phyloP scores from a whole-genome alignment of 2,329 filamentous ascomycete genomes.

The Alternaria conjuncta region DNA sequence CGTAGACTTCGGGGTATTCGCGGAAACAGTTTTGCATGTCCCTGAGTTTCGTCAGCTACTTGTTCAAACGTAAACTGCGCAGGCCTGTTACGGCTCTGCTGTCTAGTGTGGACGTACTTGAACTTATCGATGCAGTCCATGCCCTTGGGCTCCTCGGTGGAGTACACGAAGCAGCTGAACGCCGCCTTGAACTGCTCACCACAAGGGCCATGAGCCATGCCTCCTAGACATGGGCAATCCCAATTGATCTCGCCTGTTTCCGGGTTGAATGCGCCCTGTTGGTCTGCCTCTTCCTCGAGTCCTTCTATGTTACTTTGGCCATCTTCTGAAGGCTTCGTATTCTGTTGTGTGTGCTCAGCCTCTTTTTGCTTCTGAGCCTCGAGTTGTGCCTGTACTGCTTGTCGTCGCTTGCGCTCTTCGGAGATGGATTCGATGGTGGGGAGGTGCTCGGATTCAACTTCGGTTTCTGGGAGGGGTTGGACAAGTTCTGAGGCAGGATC shows the following conservation, averaged over 20 bases:
- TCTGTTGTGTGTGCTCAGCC: conserved; percentile 19
- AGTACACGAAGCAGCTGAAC: conserved; percentile 99
- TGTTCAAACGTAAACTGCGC: not conserved
- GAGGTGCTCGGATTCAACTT: conserved; percentile 50
- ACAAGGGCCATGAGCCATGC: conserved; percentile 96
- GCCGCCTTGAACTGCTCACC: conserved; percentile 94
- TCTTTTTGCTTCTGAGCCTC: conserved; percentile 35
- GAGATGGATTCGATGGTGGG: conserved; percentile 55
- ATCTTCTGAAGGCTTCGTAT: conserved; percentile 12
- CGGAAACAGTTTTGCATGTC: conserved; percentile 98
- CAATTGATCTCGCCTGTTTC: conserved; percentile 99
- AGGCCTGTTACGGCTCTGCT: not conserved
- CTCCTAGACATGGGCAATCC: conserved; percentile 96
- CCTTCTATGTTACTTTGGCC: conserved; percentile 55
- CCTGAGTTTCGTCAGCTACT: conserved; percentile 56
- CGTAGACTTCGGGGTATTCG: conserved; percentile 90
- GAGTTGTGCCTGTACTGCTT: conserved; percentile 37
- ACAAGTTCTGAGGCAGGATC: conserved; percentile 23
- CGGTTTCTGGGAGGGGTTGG: conserved; percentile 48
- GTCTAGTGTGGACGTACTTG: conserved; percentile 67
- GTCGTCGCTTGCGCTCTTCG: conserved; percentile 49
- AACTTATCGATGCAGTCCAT: conserved; percentile 98
- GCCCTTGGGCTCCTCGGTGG: conserved; percentile 91
- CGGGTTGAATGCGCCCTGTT: conserved; percentile 94
- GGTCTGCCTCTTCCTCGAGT: conserved; percentile 79